A percentile compares a stretch with the other conserved stretches of the same genome.
phyloP scores from a whole-genome alignment of 371 early-diverging fungal species.

The Apophysomyces elegans region DNA sequence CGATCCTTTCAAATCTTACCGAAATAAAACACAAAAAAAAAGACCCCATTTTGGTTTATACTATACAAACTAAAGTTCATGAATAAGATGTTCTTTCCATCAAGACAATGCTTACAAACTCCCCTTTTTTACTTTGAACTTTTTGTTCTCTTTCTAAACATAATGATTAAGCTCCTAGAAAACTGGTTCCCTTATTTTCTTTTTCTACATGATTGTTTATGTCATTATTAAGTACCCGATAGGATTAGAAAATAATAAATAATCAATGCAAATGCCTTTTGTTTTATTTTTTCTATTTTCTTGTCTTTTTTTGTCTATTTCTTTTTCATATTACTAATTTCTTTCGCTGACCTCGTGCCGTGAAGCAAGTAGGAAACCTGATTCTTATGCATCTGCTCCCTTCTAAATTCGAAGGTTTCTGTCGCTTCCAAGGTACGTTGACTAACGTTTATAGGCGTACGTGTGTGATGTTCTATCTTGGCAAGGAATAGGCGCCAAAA shows the following conservation, averaged over 20 bases:
- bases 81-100: no score
- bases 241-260: no score
- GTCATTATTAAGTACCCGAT: neutral
- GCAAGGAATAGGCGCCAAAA: neutral
- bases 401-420: neutral
- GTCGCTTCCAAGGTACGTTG: no score
- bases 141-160: no score
- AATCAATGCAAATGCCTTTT: neutral
- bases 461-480: no score
- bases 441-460: no score
- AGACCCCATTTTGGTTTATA: neutral
- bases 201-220: no score
- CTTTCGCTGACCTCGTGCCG: conserved; percentile 2
- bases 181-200: no score
- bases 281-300: neutral
- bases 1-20: neutral
- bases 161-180: no score
- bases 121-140: no score
- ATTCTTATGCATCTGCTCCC: conserved; percentile 7
- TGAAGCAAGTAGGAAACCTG: conserved; percentile 8
- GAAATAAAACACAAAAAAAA: neutral
- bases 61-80: no score
- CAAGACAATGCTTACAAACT: no score
- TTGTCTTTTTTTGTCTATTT: neutral
- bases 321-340: conserved; percentile 3